These are phyloP conservation scores for Phytophthora melonis DNA, from an alignment of 352 stramenopile genomes.

Conservation along the genomic window DNA sequence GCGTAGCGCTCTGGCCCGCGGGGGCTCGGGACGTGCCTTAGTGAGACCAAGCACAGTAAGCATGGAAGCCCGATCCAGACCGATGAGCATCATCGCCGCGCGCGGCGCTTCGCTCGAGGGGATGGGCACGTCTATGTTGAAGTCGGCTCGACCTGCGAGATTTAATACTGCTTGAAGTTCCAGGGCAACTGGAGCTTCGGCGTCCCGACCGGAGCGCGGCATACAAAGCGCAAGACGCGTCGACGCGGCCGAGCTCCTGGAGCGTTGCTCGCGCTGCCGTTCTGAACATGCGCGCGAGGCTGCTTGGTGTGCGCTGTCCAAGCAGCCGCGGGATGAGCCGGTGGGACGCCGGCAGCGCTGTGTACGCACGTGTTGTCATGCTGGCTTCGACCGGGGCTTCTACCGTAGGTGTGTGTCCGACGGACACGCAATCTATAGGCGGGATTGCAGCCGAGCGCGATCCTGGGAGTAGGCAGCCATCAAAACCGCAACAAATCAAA, in stretches of 20 bases:
- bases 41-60: neutral
- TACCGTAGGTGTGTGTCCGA: too few species aligned
- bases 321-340: slow-evolving; percentile 16
- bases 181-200: slow-evolving; percentile 1
- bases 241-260: neutral
- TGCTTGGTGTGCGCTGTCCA: slow-evolving; percentile 3
- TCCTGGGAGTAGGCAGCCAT: too few species aligned
- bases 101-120: slow-evolving; percentile 40
- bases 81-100: slow-evolving; percentile 25
- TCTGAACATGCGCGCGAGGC: slow-evolving; percentile 11
- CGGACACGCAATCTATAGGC: too few species aligned
- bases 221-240: slow-evolving; percentile 27
- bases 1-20: neutral
- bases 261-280: neutral
- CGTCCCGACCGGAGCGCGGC: slow-evolving; percentile 3
- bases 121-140: slow-evolving; percentile 45
- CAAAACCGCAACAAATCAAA: too few species aligned
- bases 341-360: slow-evolving; percentile 13
- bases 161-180: slow-evolving; percentile 63
- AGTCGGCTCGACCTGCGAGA: slow-evolving; percentile 47
- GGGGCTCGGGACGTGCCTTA: too few species aligned
- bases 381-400: neutral
- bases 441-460: too few species aligned
- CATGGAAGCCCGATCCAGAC: neutral
- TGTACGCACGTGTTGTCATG: slow-evolving; percentile 18